Base-by-base conservation (phyloP, 148 eudicot species). In the Persicaria maculosa region DNA sequence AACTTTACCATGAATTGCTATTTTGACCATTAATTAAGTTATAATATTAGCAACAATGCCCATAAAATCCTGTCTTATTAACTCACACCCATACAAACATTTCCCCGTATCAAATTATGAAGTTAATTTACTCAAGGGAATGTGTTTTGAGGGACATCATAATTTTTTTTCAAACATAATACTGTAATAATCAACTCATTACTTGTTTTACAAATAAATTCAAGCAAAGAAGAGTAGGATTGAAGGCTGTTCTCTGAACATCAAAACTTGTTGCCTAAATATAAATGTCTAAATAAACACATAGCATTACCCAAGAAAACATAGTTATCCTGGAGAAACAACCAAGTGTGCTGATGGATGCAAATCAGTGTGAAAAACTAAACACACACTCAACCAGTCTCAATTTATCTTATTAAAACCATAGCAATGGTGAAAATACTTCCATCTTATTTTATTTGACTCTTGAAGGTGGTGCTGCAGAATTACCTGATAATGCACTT, bases 401-500 rank as follows among this genome's bases (percentile, higher is more conserved):
- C 71, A 44, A n/a, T 31, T 31, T n/a, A 57, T 57, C 1, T 22
- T 8, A 57, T 47, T 44, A 68, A 1, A 68, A 4, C 4, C 50
- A 68, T 68, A 68, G 47, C 17, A 11, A 43, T 14, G 10, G 2
- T 31, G 40, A 31, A 31, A 7, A 19, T 19, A 3, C 25, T 1
- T 7, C 17, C 4, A 57, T n/a, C 9, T 19, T 9, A n/a, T 3
- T 19, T 48, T 5, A 48, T 8, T 48, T 7, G 7, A 6, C 17
- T 9, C 20, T 57, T 6, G 31, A 9, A 1, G 55, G 5, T 4
- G 53, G 0, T 31, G 15, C 11, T 36, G 68, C 44, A 25, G 17
- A 6, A n/a, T 11, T 80, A 95, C 99, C 99, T 92, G 96, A 80
- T 82, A 95, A 84, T 87, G 82, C 64, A 88, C 79, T 82, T 86